Evolutionary conservation across 345 rosid species (phyloP).

Genomic region (Geranium rotundifolium): DNA sequence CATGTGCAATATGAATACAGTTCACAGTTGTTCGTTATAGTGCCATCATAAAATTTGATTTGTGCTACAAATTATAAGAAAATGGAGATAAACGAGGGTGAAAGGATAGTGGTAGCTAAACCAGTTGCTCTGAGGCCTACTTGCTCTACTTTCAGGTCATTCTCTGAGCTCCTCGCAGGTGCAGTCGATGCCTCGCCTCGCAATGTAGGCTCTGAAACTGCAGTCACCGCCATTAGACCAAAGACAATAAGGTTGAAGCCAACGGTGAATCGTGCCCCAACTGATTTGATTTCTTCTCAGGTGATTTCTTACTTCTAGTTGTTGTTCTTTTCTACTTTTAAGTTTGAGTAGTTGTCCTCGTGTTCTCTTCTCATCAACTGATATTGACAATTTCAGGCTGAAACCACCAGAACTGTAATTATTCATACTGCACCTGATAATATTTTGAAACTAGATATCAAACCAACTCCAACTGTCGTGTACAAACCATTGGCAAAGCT

Average conservation of each 20-base stretch:
- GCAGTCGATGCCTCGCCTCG: slow-evolving; percentile 40
- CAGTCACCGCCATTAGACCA: slow-evolving; percentile 61
- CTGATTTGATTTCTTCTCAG: slow-evolving; percentile 15
- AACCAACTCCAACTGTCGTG: slow-evolving; percentile 25
- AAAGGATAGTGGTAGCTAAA: slow-evolving; percentile 54
- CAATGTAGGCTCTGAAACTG: slow-evolving; percentile 22
- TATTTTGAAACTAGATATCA: slow-evolving; percentile 13
- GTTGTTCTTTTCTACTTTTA: no score
- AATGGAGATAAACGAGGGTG: slow-evolving; percentile 69
- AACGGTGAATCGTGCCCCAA: slow-evolving; percentile 15
- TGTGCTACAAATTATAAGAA: neutral
- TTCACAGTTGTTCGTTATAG: neutral
- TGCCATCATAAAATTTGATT: neutral
- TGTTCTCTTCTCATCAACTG: neutral
- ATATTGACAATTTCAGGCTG: slow-evolving; percentile 28
- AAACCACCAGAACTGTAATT: slow-evolving; percentile 20
- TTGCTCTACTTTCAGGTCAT: slow-evolving; percentile 45
- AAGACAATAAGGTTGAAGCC: slow-evolving; percentile 63
- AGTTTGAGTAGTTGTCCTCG: no score
- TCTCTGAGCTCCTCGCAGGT: slow-evolving; percentile 62
- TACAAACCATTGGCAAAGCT: slow-evolving; percentile 84
- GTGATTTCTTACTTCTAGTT: slow-evolving; percentile 19
- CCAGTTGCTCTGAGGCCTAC: slow-evolving; percentile 89
- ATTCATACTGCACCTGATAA: no score
- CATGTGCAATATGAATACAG: neutral